Conservation (phyloP, 139 green algal species). For the Nannochloris sp. region DNA sequence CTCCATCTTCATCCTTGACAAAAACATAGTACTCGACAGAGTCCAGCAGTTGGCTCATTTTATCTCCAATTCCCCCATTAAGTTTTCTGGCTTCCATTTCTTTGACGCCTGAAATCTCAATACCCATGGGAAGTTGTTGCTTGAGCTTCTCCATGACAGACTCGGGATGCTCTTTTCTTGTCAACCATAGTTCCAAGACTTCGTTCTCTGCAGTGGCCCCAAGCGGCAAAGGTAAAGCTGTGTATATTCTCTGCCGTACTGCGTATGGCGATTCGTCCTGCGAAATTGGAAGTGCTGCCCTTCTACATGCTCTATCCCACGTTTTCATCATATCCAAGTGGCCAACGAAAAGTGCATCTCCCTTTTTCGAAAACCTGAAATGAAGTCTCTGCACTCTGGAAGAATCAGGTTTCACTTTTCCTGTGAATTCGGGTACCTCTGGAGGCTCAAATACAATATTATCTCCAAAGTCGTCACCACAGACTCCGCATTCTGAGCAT, state of each 20-base stretch:
- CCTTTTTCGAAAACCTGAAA: conserved; percentile 39
- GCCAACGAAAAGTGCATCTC: conserved; percentile 54
- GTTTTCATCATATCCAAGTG: conserved; percentile 54
- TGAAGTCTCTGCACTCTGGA: conserved; percentile 35
- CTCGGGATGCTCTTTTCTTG: conserved; percentile 1
- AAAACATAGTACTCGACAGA: conserved; percentile 33
- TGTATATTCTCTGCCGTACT: conserved; percentile 35
- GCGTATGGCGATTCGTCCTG: conserved; percentile 37
- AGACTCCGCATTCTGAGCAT: conserved; percentile 67
- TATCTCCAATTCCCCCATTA: conserved; percentile 35
- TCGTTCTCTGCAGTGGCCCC: conserved; percentile 43
- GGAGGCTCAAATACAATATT: conserved; percentile 53
- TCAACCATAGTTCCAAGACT: conserved; percentile 42
- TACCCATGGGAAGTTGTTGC: conserved; percentile 28
- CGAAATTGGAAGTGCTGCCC: conserved; percentile 44
- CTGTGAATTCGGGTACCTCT: conserved; percentile 47
- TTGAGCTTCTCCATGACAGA: conserved; percentile 20
- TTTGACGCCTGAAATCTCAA: conserved; percentile 28
- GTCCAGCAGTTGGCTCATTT: conserved; percentile 26
- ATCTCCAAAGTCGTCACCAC: conserved; percentile 44
- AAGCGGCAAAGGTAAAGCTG: conserved; percentile 40
- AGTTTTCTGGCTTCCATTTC: conserved; percentile 30
- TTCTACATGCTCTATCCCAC: conserved; percentile 49
- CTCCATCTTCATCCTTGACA: conserved; percentile 13
- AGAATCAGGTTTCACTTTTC: conserved; percentile 36